Evolutionary conservation across 1,284 basidiomycete genomes (phyloP).

Genomic region (Apiotrichum sp.): DNA sequence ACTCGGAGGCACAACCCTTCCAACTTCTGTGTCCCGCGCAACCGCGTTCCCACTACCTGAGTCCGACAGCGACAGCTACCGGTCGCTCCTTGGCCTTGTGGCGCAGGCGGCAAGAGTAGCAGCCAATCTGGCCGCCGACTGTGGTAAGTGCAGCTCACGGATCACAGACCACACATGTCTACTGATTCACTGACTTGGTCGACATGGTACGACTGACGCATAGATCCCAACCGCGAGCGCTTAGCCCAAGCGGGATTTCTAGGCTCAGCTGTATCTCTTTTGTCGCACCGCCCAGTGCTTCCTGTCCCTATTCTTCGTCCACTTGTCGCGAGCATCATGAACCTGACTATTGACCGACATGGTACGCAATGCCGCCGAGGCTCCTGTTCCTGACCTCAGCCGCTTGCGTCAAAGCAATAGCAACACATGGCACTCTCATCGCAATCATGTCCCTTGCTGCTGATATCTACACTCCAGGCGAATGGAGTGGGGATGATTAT

Average conservation of each 20-base stretch:
- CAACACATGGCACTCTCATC: neutral
- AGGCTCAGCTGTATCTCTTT: neutral
- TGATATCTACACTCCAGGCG: neutral
- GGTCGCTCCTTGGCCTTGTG: conserved; percentile 1
- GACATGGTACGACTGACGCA: neutral
- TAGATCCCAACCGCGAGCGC: conserved; percentile 24
- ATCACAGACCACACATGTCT: too few relatives aligned
- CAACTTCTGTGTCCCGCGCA: neutral
- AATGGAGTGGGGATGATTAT: neutral
- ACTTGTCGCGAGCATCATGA: conserved; percentile 30
- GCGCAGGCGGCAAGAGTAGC: conserved; percentile 32
- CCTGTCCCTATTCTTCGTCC: conserved; percentile 9
- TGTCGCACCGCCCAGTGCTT: neutral
- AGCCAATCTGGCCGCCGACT: conserved; percentile 35
- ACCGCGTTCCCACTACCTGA: neutral
- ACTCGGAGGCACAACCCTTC: conserved; percentile 6
- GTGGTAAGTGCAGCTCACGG: conserved; percentile 18
- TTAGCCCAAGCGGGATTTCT: conserved; percentile 20
- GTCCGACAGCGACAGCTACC: neutral
- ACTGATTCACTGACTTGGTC: neutral
- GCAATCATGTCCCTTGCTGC: neutral
- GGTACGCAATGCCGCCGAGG: conserved; percentile 19
- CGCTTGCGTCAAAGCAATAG: neutral
- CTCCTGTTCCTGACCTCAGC: neutral
- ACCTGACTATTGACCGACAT: conserved; percentile 25